Evolutionary conservation across 2,329 filamentous ascomycete genomes (phyloP).

Genomic region (Neospermospora avenae): DNA sequence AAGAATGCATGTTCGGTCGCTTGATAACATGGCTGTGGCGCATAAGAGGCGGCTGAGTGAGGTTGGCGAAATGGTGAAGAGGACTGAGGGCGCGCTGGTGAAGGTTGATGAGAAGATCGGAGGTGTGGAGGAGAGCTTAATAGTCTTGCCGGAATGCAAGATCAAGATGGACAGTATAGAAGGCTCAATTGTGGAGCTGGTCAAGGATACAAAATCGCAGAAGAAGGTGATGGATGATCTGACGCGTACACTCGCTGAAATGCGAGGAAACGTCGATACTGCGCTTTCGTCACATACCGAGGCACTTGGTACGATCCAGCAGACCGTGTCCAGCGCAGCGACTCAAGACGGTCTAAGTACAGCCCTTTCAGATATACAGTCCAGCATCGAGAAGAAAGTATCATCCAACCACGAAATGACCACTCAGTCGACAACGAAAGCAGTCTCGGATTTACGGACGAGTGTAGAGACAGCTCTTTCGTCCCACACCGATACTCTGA

Average conservation of each 20-base stretch:
- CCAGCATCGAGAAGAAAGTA: conserved; percentile 8
- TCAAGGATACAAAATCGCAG: conserved; percentile 1
- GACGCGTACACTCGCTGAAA: conserved; percentile 1
- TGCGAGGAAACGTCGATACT: conserved; percentile 8
- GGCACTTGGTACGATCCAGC: conserved; percentile 1
- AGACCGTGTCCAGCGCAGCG: not conserved
- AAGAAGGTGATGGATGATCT: not conserved
- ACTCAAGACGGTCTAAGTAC: not conserved
- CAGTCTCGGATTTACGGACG: no score
- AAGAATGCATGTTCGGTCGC: conserved; percentile 10
- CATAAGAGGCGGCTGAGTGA: conserved; percentile 9
- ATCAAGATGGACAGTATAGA: conserved; percentile 8
- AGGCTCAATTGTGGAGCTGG: not conserved
- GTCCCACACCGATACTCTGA: no score
- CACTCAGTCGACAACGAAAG: not conserved
- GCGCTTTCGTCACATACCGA: conserved; percentile 7
- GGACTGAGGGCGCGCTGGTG: conserved; percentile 5
- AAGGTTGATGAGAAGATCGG: not conserved
- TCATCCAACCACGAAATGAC: not conserved
- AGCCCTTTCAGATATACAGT: not conserved
- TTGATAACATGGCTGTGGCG: conserved; percentile 10
- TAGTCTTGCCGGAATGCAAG: not conserved
- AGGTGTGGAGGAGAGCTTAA: conserved; percentile 3
- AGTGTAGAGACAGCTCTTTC: no score
- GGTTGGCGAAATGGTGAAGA: not conserved